Evolutionary conservation across 2,329 filamentous ascomycete species (phyloP).

Genomic region (Orbilia ellipsospora): DNA sequence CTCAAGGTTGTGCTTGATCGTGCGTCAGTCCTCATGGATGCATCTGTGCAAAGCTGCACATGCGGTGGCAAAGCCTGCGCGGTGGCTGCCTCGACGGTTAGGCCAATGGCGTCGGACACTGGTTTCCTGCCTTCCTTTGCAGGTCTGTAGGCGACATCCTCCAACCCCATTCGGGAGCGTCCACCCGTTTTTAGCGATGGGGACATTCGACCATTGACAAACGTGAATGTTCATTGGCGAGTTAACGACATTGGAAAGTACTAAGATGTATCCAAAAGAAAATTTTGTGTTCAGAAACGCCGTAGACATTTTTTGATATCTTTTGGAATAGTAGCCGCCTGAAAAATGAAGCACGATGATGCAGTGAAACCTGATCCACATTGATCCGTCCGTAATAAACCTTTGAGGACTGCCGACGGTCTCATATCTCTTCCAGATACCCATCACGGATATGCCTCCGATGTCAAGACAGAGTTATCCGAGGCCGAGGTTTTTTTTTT

Average conservation of each 20-base stretch:
- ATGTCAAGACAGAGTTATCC: constrained; percentile 26
- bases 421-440: constrained; percentile 54
- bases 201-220: constrained; percentile 6
- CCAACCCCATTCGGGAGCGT: constrained; percentile 51
- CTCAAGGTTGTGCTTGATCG: not conserved
- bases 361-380: constrained; percentile 46
- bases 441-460: constrained; percentile 41
- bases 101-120: constrained; percentile 27
- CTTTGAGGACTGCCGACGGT: constrained; percentile 35
- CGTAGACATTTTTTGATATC: constrained; percentile 27
- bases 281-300: constrained; percentile 30
- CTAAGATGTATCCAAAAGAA: not conserved
- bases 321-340: constrained; percentile 37
- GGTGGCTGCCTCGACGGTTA: constrained; percentile 39
- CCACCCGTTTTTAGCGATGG: constrained; percentile 44
- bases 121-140: constrained; percentile 43
- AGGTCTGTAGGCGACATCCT: constrained; percentile 47
- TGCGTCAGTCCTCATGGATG: constrained; percentile 30
- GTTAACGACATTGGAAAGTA: constrained; percentile 43
- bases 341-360: constrained; percentile 1
- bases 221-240: constrained; percentile 16
- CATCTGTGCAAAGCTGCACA: constrained; percentile 14
- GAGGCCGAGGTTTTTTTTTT: constrained; percentile 25
- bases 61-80: constrained; percentile 44
- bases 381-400: not conserved